Evolutionary conservation across 768 basidiomycete genomes (phyloP), one percentile per base, ranked within the genome.

Genomic region (Hygrocybe coccinea): DNA sequence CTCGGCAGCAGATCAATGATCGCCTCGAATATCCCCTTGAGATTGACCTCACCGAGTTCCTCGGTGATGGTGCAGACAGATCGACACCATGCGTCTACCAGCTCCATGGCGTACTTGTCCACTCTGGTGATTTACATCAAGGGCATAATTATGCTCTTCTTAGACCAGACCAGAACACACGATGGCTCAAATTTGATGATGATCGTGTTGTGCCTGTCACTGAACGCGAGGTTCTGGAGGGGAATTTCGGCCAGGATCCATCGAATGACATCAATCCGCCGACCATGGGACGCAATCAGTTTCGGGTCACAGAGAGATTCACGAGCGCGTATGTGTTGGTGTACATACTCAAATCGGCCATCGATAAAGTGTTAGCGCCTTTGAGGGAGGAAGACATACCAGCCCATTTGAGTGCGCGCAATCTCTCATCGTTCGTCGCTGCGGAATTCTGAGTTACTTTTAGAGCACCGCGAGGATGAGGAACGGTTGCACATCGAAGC

Each of bases 271-370:
- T 86, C 36, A 80, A 86, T 1, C 73, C 89, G 58, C 81, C 94
- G 69, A n/a, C n/a, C n/a, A n/a, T n/a, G n/a, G n/a, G n/a, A n/a
- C 87, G 94, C 52, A 93, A 92, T 61, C 94, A 95, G 71, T 89
- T 91, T 12, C 82, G 95, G 34, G 88, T 95, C 7, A 87, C 95
- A 80, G 98, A 98, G 74, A 87, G 95, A 47, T 98, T 98, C 74
- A 98, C 95, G 19, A 98, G 98, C 71, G 97, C 97, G 38, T 99
- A 99, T 76, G 98, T 99, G 97, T 76, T 99, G 81, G 97, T 99
- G 29, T 98, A 99, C 71, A 84, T 97, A 56, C 86, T 95, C 36
- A 94, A 97, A 70, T 78, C 76, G 2, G 86, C 84, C 3, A 81
- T 89, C 51, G 82, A 87, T 62, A 92, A 95, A 58, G 84, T 97